A percentile compares a stretch with the other conserved stretches of the same genome.
These are phyloP conservation scores for Nadsonia commutata DNA, from an alignment of 1,139 yeast species.

Conservation along the genomic window DNA sequence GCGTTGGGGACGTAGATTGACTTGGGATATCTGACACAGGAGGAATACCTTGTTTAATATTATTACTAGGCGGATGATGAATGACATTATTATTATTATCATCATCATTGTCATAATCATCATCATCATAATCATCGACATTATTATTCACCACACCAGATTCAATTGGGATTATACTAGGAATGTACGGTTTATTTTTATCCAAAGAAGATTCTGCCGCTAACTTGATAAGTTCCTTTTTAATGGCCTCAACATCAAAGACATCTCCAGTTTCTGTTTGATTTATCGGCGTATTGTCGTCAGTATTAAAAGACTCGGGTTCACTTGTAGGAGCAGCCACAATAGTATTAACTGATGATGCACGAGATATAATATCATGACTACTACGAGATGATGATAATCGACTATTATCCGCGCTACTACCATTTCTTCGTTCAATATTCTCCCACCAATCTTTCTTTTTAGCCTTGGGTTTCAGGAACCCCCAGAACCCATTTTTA, in stretches of 20 bases:
- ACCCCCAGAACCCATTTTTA: constrained; percentile 22
- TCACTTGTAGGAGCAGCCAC: background rate
- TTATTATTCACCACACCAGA: constrained; percentile 18
- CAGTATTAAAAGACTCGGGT: constrained; percentile 2
- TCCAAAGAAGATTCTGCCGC: constrained; percentile 6
- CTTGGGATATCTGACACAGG: background rate
- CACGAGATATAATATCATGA: background rate
- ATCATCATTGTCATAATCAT: constrained; percentile 2
- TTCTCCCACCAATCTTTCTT: constrained; percentile 84
- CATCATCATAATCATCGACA: constrained; percentile 12
- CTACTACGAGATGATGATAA: background rate
- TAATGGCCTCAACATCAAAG: constrained; percentile 27
- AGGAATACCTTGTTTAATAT: background rate
- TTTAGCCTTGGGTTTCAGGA: constrained; percentile 44
- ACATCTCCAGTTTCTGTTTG: constrained; percentile 12
- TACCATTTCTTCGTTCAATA: constrained; percentile 25
- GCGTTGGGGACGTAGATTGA: constrained; percentile 1
- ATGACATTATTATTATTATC: background rate
- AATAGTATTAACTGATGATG: background rate
- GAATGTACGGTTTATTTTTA: constrained; percentile 5
- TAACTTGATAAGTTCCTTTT: constrained; percentile 18
- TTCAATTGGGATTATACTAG: constrained; percentile 6
- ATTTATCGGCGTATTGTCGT: constrained; percentile 1
- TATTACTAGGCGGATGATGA: constrained; percentile 1
- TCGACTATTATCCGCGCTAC: constrained; percentile 8